phyloP scores from a whole-genome alignment of 805 yeast genomes.

The Hanseniaspora guilliermondii region DNA sequence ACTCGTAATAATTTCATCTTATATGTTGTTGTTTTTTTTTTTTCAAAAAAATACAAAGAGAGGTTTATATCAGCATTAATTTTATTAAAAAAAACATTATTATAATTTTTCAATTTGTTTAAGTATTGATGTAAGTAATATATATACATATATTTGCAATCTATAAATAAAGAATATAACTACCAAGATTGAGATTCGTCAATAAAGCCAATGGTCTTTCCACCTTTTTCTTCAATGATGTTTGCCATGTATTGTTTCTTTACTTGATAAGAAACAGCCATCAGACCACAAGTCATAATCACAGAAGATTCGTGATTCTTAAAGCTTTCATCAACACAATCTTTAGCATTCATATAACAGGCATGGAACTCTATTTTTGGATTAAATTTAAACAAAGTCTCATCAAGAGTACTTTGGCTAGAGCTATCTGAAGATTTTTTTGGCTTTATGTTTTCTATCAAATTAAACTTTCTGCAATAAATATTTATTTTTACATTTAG shows the following conservation, averaged over 20 bases:
- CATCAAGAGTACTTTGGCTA: not conserved
- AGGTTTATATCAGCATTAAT: too few relatives aligned
- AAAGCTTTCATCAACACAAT: not conserved
- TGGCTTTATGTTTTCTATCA: not conserved
- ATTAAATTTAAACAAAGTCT: not conserved
- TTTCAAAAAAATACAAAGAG: too few relatives aligned
- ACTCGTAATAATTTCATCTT: too few relatives aligned
- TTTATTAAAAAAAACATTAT: too few relatives aligned
- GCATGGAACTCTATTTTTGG: not conserved
- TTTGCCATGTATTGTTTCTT: slow-evolving; percentile 33
- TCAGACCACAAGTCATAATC: slow-evolving; percentile 46
- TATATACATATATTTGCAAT: too few relatives aligned
- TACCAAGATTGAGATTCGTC: slow-evolving; percentile 53
- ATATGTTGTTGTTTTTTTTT: too few relatives aligned
- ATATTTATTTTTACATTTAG: not conserved
- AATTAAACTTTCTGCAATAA: not conserved
- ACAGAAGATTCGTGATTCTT: slow-evolving; percentile 23
- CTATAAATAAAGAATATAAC: not conserved
- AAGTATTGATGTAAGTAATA: too few relatives aligned
- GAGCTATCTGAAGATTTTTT: not conserved
- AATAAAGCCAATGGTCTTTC: slow-evolving; percentile 38
- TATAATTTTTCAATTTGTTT: too few relatives aligned
- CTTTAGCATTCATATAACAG: not conserved
- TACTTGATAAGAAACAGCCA: slow-evolving; percentile 41
- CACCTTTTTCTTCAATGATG: slow-evolving; percentile 18